Evolutionary conservation across 2,329 filamentous ascomycete genomes (phyloP), one percentile per base, ranked within the genome.

Genomic region (Fusarium phyllophilum): DNA sequence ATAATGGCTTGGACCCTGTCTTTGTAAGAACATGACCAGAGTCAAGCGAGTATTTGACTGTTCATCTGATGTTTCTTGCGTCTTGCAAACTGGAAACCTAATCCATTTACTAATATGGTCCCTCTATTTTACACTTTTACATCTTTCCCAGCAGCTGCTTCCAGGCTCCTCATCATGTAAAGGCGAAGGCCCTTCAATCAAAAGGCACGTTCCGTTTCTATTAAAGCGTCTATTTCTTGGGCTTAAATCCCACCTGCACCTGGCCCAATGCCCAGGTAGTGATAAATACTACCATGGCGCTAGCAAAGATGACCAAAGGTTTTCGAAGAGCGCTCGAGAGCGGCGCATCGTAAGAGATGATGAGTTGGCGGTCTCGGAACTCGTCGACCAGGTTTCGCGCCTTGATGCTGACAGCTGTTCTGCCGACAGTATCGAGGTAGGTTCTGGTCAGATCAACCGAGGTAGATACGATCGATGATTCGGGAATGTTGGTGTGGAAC

Each of bases 331-430:
- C 90, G 34, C 94, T 92, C 6, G 88, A 80, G 75, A 92, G 87
- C 4, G 95, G 90, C 80, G 96, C 94, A 73, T 97, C 93, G 82
- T 99, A 99, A 5, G 93, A 92, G 60, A 98, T 93, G 77, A 97
- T 86, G 29, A 98, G 83, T 74, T 96, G 91, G 38, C 93, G 91
- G 79, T 95, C 94, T 61, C 95, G 89, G 79, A 95, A 90, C 76
- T 98, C 96, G 77, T 99, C 96, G 3, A 97, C 94, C 59, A 98
- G 86, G 82, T 98, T 98, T 77, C 91, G 88, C 13, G 94, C 94
- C 70, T 92, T 93, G 78, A 99, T 87, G 57, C 89, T 92, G 69
- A 99, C 87, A 1, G 92, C 89, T 1, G 96, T 97, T 73, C 96
- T 93, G 70, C 96, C 96, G 38, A 96, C 79, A 0, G 96, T 98